Percentiles rank a stretch among this genome's conserved stretches.
These are phyloP conservation scores for Nicotiana obtusifolia DNA, from an alignment of 257 asterid genomes.

Conservation along the genomic window DNA sequence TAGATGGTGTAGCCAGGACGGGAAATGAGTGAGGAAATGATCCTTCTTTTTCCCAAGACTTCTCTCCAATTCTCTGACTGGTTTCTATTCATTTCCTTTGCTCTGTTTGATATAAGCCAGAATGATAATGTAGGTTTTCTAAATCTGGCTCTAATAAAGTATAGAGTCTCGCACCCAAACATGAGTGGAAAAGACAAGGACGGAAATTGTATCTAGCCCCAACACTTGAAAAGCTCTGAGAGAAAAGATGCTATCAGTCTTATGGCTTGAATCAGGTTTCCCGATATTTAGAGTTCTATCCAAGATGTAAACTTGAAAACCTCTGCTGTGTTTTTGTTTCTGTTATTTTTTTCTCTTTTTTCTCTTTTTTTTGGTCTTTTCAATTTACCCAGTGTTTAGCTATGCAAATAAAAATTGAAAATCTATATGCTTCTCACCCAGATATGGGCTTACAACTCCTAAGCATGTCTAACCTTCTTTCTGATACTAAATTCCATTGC, in stretches of 20 bases:
- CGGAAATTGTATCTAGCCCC: background rate
- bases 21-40: background rate
- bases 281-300: background rate
- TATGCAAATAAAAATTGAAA: background rate
- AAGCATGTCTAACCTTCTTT: background rate
- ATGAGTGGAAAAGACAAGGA: background rate
- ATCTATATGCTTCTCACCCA: background rate
- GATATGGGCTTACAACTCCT: background rate
- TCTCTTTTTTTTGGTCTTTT: background rate
- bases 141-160: background rate
- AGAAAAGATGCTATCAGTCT: background rate
- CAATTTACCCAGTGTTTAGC: background rate
- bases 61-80: background rate
- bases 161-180: background rate
- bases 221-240: background rate
- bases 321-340: background rate
- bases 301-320: background rate
- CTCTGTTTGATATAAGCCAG: background rate
- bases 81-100: background rate
- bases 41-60: background rate
- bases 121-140: background rate
- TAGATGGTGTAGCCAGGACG: background rate
- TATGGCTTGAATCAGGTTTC: background rate
- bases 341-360: too few species aligned
- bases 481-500: background rate